These are phyloP conservation scores for Aquilaria sinensis DNA, from an alignment of 345 rosid species.

Conservation along the genomic window DNA sequence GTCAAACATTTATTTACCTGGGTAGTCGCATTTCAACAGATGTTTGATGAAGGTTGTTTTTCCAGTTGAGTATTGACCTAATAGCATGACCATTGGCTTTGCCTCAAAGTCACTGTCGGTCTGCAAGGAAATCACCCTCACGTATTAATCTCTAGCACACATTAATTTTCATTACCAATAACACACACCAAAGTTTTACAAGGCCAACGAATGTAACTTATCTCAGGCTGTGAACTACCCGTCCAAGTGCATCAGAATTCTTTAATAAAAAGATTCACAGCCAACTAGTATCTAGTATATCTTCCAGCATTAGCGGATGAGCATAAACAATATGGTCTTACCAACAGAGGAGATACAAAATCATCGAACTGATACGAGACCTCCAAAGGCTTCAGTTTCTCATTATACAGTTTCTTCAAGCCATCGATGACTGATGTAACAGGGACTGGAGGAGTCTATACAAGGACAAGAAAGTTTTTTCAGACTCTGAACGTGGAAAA, in stretches of 20 bases:
- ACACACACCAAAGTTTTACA: no score
- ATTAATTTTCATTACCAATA: not conserved
- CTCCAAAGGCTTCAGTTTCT: slow-evolving; percentile 91
- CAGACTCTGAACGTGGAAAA: not conserved
- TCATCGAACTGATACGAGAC: slow-evolving; percentile 78
- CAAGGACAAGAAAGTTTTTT: slow-evolving; percentile 3
- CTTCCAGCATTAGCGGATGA: not conserved
- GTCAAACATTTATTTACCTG: slow-evolving; percentile 38
- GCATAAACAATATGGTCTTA: slow-evolving; percentile 22
- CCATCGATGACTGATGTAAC: slow-evolving; percentile 92
- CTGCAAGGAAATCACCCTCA: slow-evolving; percentile 29
- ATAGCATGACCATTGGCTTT: slow-evolving; percentile 93
- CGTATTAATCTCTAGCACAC: not conserved
- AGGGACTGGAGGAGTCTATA: slow-evolving; percentile 41
- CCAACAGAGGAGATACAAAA: slow-evolving; percentile 78
- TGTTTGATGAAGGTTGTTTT: slow-evolving; percentile 95
- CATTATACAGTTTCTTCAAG: slow-evolving; percentile 69
- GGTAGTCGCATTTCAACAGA: slow-evolving; percentile 70
- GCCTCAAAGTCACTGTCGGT: slow-evolving; percentile 92
- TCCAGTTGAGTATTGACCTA: slow-evolving; percentile 97
- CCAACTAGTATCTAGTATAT: not conserved
- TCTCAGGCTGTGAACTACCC: no score
- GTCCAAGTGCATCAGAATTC: no score
- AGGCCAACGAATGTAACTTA: no score
- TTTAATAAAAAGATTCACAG: not conserved